Evolutionary conservation across 1,139 yeast genomes (phyloP).

Genomic region (Suhomyces anneliseae): DNA sequence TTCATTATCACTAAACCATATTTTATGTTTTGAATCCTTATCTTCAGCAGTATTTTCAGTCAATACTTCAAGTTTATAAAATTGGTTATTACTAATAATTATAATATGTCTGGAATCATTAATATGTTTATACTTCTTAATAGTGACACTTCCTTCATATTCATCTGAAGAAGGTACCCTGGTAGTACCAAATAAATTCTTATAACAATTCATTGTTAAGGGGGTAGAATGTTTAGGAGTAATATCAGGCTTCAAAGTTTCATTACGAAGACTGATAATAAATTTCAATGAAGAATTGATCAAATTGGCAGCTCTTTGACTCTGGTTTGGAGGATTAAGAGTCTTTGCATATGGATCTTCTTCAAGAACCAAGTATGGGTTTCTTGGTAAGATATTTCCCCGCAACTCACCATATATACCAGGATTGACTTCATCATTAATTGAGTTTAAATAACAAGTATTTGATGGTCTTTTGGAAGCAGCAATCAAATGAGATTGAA

Average conservation of each 20-base stretch:
- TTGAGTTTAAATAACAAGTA: conserved; percentile 59
- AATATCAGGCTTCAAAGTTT: conserved; percentile 54
- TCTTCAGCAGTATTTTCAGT: conserved; percentile 32
- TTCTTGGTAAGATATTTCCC: conserved; percentile 70
- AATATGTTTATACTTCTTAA: conserved; percentile 27
- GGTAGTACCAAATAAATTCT: conserved; percentile 66
- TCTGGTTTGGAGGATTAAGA: conserved; percentile 62
- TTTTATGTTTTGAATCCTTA: conserved; percentile 26
- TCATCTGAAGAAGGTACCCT: conserved; percentile 45
- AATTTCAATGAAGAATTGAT: conserved; percentile 67
- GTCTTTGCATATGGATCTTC: conserved; percentile 65
- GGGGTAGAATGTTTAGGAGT: conserved; percentile 53
- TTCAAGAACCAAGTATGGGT: conserved; percentile 70
- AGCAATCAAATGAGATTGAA: conserved; percentile 55
- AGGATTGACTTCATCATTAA: conserved; percentile 58
- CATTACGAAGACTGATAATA: conserved; percentile 55
- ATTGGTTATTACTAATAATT: conserved; percentile 62
- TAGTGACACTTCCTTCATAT: conserved; percentile 25
- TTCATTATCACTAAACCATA: conserved; percentile 57
- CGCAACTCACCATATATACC: conserved; percentile 65
- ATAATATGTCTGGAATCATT: conserved; percentile 51
- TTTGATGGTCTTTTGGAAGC: conserved; percentile 39
- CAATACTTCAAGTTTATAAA: conserved; percentile 60
- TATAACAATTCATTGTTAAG: conserved; percentile 66
- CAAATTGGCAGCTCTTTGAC: conserved; percentile 65